Conservation (phyloP, 2,329 filamentous ascomycete species). For the Colletotrichum somersetense region DNA sequence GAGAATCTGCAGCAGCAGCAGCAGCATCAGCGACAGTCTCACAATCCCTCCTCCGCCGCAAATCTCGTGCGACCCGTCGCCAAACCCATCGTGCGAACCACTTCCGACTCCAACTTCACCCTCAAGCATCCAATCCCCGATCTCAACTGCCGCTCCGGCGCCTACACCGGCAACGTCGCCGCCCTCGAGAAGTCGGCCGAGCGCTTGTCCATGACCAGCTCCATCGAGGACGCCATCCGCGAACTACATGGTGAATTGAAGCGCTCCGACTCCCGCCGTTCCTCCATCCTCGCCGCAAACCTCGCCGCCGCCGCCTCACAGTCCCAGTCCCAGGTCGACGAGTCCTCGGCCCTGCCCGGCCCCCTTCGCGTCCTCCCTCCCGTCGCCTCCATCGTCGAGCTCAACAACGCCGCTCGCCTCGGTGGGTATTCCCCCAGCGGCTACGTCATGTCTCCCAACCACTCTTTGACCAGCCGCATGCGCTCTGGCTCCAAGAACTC, state of each 20-base stretch:
- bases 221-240: constrained; percentile 82
- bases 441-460: constrained; percentile 75
- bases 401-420: constrained; percentile 74
- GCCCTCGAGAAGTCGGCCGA: constrained; percentile 82
- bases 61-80: constrained; percentile 41
- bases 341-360: constrained; percentile 46
- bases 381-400: constrained; percentile 74
- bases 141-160: constrained; percentile 70
- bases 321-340: constrained; percentile 31
- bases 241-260: constrained; percentile 79
- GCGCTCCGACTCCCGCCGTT: constrained; percentile 75
- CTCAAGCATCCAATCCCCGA: constrained; percentile 73
- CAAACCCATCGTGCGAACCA: constrained; percentile 62
- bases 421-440: constrained; percentile 78
- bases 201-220: constrained; percentile 78
- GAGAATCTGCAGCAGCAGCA: constrained; percentile 39
- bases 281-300: constrained; percentile 69
- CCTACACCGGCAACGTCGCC: constrained; percentile 76
- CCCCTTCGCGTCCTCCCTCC: constrained; percentile 61
- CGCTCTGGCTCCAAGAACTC: constrained; percentile 69
- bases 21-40: constrained; percentile 20
- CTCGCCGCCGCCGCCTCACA: constrained; percentile 46
- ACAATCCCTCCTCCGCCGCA: constrained; percentile 26
- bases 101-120: constrained; percentile 58
- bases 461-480: constrained; percentile 69